A percentile compares a stretch with the other conserved stretches of the same genome.
Evolutionary conservation across 495 filamentous ascomycete genomes (phyloP).

Genomic region (Daldinia bambusicola): DNA sequence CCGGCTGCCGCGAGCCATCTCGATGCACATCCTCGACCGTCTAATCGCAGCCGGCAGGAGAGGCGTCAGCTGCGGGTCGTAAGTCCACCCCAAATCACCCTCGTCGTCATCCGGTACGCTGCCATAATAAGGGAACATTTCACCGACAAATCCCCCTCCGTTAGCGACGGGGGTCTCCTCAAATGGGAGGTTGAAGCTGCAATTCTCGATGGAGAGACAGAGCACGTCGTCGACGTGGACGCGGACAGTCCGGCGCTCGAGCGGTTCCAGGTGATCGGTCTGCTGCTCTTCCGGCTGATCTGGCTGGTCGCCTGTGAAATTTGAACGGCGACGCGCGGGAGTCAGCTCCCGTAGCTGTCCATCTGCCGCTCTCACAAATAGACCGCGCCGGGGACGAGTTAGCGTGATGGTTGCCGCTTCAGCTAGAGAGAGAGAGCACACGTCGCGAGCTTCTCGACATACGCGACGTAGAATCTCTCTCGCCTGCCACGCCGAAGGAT

Average conservation of each 20-base stretch:
- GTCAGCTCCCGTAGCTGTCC: constrained; percentile 23
- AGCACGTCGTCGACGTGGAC: constrained; percentile 38
- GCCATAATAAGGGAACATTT: too few relatives aligned
- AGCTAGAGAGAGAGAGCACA: constrained; percentile 18
- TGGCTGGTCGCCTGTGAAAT: background rate
- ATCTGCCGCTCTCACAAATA: constrained; percentile 44
- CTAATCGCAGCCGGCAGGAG: constrained; percentile 19
- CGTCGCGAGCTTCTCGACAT: constrained; percentile 39
- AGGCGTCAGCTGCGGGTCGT: constrained; percentile 43
- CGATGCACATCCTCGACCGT: constrained; percentile 24
- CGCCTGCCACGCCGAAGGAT: constrained; percentile 44
- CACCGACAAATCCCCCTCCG: background rate
- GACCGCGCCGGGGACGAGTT: constrained; percentile 39
- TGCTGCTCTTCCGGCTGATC: background rate
- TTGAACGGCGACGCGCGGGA: background rate
- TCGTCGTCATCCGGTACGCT: constrained; percentile 2
- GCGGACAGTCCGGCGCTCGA: constrained; percentile 25
- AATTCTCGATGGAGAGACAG: constrained; percentile 45
- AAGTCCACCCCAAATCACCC: constrained; percentile 40
- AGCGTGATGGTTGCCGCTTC: constrained; percentile 34
- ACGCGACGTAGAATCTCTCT: constrained; percentile 26
- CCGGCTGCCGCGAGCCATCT: constrained; percentile 14
- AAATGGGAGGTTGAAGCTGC: constrained; percentile 46
- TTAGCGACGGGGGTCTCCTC: constrained; percentile 25
- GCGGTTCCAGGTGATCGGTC: constrained; percentile 18